Percentiles rank a stretch among this genome's conserved stretches.
Conservation (phyloP, 2,329 filamentous ascomycete species). For the Epichloe sp. region DNA sequence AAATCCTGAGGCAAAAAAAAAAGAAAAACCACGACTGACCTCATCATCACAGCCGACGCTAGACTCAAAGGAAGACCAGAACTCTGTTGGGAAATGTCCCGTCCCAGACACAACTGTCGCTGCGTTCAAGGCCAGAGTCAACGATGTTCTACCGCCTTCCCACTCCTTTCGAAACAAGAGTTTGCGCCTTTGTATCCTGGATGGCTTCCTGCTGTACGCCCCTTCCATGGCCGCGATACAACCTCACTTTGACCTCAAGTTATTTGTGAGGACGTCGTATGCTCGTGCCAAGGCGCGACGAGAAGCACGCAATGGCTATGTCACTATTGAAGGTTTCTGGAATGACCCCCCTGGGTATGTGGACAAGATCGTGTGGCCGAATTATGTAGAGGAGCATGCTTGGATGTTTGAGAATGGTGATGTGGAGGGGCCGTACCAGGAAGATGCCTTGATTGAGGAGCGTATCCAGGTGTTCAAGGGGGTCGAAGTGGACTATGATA, state of each 20-base stretch:
- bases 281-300: slow-evolving; percentile 49
- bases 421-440: slow-evolving; percentile 45
- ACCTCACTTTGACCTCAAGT: slow-evolving; percentile 54
- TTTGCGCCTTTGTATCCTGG: slow-evolving; percentile 56
- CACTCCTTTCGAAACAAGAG: slow-evolving; percentile 20
- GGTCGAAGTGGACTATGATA: slow-evolving; percentile 36
- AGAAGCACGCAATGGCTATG: slow-evolving; percentile 60
- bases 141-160: slow-evolving; percentile 30
- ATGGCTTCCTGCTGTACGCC: slow-evolving; percentile 79
- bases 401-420: slow-evolving; percentile 65
- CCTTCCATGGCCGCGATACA: slow-evolving; percentile 40
- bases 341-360: slow-evolving; percentile 87
- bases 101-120: slow-evolving; percentile 34
- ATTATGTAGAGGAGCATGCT: slow-evolving; percentile 69
- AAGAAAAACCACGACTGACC: not conserved
- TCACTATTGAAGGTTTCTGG: slow-evolving; percentile 86
- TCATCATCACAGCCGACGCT: slow-evolving; percentile 14
- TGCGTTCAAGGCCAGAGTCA: slow-evolving; percentile 32
- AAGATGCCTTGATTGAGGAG: slow-evolving; percentile 28
- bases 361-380: slow-evolving; percentile 89
- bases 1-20: no score
- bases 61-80: slow-evolving; percentile 41
- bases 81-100: slow-evolving; percentile 43
- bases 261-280: slow-evolving; percentile 65
- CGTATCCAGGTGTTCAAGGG: slow-evolving; percentile 36